Base-by-base conservation (phyloP, 345 rosid genomes). In the Eucalyptus shirleyi region DNA sequence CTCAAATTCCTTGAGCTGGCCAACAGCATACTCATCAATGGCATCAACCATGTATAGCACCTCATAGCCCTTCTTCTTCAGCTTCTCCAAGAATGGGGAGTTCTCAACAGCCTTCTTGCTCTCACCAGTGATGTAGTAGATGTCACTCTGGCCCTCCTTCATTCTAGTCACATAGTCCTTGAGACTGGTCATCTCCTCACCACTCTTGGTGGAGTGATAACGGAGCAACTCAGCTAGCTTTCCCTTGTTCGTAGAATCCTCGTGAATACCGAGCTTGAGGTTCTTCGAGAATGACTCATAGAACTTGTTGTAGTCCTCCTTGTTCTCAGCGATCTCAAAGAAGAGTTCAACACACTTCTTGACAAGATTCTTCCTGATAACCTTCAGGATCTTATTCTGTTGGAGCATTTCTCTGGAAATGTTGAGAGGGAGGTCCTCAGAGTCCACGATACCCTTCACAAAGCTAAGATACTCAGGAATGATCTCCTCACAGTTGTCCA, bases 401-500 rank as follows among this genome's bases (percentile, higher is more conserved):
- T 77, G 85, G 47, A 77, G 85, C 85, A 77, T 77, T 40, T 77
- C 85, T 37, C 85, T 77, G 85, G 85, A 77, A 77, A 77, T 77
- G 85, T 77, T 77, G 85, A 77, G 85, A 21, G 85, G 85, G 24
- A 77, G 85, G 47, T 77, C 85, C 85, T 77, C 85, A 40, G 85
- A 77, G 85, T 77, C 85, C 44, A 77, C 85, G 0, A 77, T 77
- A 40, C 85, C 85, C 47, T 77, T 77, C 85, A 77, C 85, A 77
- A 77, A 77, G 85, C 85, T 77, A 21, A 77, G 85, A 77, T 77
- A 77, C 85, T 77, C 85, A 21, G 85, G 85, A 37, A 77, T 77
- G 85, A 77, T 77, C 85, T 77, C 85, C 85, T 77, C 85, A 21
- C 98, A 96, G 93, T 96, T 96, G 93, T 96, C 97, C 97, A 96